A percentile compares a stretch with the other conserved stretches of the same genome.
These are phyloP conservation scores for Trichosanthes truncata DNA, from an alignment of 306 rosid species.

Conservation along the genomic window DNA sequence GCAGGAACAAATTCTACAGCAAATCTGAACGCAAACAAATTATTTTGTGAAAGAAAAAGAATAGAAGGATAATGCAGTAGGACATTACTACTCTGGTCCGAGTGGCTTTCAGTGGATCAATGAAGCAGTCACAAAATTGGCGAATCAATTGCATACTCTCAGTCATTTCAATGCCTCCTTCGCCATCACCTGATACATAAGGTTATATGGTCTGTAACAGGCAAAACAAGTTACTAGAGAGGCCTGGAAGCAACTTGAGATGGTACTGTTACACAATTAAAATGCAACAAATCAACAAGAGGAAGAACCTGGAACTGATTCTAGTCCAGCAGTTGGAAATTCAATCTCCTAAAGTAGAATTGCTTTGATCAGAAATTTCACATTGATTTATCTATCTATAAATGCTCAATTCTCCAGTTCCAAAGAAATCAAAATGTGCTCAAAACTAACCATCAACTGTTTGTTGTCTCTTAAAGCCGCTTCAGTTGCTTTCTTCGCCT, in stretches of 20 bases:
- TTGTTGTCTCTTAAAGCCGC: conserved; percentile 65
- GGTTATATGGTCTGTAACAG: conserved; percentile 9
- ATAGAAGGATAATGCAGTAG: conserved; percentile 12
- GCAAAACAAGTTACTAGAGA: background rate
- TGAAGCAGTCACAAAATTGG: conserved; percentile 52
- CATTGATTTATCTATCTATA: conserved; percentile 6
- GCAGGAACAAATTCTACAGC: background rate
- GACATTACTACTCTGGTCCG: conserved; percentile 74
- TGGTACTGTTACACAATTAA: background rate
- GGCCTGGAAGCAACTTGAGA: background rate
- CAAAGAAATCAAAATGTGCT: conserved; percentile 12
- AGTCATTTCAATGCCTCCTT: conserved; percentile 96
- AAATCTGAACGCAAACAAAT: background rate
- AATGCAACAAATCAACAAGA: background rate
- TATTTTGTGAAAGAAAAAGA: background rate
- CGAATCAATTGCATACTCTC: conserved; percentile 87
- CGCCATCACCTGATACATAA: conserved; percentile 73
- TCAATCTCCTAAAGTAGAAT: conserved; percentile 76
- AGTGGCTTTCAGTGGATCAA: conserved; percentile 47
- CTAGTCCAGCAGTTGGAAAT: conserved; percentile 91
- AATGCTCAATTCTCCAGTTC: conserved; percentile 6
- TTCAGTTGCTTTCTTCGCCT: conserved; percentile 69
- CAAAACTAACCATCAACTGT: conserved; percentile 69
- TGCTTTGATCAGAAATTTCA: conserved; percentile 24
- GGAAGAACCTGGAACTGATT: conserved; percentile 76